phyloP scores from a whole-genome alignment of 305 asterid genomes.

The Rubia balearica region DNA sequence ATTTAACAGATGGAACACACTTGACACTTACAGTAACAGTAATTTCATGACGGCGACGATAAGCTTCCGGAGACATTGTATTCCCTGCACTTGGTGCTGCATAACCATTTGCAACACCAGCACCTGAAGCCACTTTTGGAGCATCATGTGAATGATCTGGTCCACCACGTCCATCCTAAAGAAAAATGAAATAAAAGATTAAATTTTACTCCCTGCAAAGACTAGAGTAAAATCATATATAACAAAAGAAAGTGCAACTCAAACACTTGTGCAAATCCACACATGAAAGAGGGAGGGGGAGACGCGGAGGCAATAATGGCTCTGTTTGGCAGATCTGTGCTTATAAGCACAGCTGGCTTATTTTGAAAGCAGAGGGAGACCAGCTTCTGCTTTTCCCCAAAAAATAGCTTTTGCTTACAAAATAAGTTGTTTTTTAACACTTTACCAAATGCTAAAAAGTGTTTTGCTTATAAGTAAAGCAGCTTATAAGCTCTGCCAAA shows the following conservation, averaged over 20 bases:
- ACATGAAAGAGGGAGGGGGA: neutral
- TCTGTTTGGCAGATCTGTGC: no score
- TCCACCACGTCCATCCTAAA: constrained; percentile 37
- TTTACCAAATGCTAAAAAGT: no score
- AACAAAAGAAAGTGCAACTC: neutral
- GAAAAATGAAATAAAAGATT: constrained; percentile 6
- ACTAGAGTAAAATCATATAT: neutral
- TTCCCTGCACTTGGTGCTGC: constrained; percentile 34
- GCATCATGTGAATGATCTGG: constrained; percentile 36
- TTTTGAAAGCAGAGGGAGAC: no score
- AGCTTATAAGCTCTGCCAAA: no score
- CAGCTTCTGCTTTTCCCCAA: no score
- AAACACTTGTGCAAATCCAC: neutral
- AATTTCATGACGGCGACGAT: constrained; percentile 77
- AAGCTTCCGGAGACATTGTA: constrained; percentile 56
- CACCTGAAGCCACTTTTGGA: constrained; percentile 30
- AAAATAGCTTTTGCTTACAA: no score
- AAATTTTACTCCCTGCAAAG: neutral
- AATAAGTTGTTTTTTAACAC: no score
- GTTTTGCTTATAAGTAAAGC: no score
- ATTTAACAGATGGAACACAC: constrained; percentile 5
- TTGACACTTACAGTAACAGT: constrained; percentile 60
- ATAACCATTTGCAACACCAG: constrained; percentile 34
- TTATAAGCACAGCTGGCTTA: no score
- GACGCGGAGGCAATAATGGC: neutral